Conservation (phyloP, 164 flowering plant species). For the Berberis vulgaris region DNA sequence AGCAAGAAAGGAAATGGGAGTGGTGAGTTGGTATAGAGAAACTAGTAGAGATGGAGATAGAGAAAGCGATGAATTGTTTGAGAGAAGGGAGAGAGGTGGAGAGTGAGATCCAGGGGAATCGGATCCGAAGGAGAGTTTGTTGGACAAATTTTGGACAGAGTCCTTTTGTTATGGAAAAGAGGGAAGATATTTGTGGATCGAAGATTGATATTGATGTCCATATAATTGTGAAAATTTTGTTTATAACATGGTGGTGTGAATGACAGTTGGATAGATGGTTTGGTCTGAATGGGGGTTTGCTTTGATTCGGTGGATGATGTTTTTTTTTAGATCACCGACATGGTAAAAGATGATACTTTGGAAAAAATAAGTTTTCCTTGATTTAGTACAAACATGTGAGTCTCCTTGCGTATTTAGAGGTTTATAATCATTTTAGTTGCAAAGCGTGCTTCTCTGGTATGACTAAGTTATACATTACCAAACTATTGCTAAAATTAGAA, state of each 20-base stretch:
- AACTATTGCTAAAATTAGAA: too few relatives aligned
- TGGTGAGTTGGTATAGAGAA: slow-evolving; percentile 1
- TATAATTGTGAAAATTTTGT: neutral
- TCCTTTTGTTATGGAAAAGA: neutral
- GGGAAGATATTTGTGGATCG: neutral
- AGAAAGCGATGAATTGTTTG: neutral
- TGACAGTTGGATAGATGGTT: neutral
- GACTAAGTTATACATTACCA: too few relatives aligned
- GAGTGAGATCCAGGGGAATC: slow-evolving; percentile 21
- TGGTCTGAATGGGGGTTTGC: neutral
- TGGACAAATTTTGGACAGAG: neutral
- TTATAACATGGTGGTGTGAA: neutral
- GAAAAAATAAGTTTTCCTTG: too few relatives aligned
- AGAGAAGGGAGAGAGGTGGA: neutral
- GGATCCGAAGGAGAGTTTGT: neutral
- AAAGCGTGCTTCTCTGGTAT: too few relatives aligned
- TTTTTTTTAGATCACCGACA: too few relatives aligned
- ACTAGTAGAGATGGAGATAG: neutral
- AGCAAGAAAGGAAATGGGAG: slow-evolving; percentile 1
- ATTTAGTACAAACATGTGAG: too few relatives aligned
- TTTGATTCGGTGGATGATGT: too few relatives aligned
- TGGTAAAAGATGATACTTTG: too few relatives aligned
- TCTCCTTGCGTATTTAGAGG: too few relatives aligned
- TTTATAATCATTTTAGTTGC: too few relatives aligned
- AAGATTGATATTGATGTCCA: neutral